These are phyloP conservation scores for Nakaseomyces kungkrabaensis DNA, from an alignment of 1,139 yeast genomes.

Conservation along the genomic window DNA sequence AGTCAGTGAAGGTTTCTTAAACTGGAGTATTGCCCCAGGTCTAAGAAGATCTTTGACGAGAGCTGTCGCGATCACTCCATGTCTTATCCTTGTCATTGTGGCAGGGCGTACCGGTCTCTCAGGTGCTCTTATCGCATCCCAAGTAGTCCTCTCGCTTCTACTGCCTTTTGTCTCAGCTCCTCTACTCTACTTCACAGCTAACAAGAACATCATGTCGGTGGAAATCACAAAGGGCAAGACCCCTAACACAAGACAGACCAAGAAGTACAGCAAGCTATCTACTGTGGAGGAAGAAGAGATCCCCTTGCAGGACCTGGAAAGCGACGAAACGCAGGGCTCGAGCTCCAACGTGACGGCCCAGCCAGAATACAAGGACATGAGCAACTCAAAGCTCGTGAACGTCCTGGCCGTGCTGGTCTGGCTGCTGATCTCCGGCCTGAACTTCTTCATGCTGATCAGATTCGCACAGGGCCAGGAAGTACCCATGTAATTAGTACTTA, in stretches of 20 bases:
- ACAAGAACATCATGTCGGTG: conserved; percentile 49
- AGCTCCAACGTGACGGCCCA: neutral
- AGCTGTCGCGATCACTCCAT: conserved; percentile 63
- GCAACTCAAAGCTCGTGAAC: conserved; percentile 55
- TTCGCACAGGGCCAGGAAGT: conserved; percentile 69
- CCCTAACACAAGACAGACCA: conserved; percentile 3
- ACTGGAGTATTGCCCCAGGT: conserved; percentile 64
- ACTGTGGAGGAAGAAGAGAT: conserved; percentile 10
- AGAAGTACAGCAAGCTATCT: neutral
- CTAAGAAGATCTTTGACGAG: conserved; percentile 63
- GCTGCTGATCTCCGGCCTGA: conserved; percentile 63
- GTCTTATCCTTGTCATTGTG: conserved; percentile 49
- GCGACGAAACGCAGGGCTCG: conserved; percentile 6
- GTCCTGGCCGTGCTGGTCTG: conserved; percentile 56
- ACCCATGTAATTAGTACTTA: conserved; percentile 28
- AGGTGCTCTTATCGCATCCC: conserved; percentile 61
- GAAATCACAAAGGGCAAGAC: conserved; percentile 16
- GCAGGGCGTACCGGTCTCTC: conserved; percentile 65
- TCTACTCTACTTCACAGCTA: conserved; percentile 58
- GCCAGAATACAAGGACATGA: conserved; percentile 41
- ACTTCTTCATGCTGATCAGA: conserved; percentile 62
- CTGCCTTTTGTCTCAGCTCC: conserved; percentile 73
- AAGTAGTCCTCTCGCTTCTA: conserved; percentile 59
- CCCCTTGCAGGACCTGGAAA: conserved; percentile 13
- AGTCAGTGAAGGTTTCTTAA: conserved; percentile 68